These are phyloP conservation scores for Penicillium sp. DNA, from an alignment of 2,329 filamentous ascomycete species.

Conservation along the genomic window DNA sequence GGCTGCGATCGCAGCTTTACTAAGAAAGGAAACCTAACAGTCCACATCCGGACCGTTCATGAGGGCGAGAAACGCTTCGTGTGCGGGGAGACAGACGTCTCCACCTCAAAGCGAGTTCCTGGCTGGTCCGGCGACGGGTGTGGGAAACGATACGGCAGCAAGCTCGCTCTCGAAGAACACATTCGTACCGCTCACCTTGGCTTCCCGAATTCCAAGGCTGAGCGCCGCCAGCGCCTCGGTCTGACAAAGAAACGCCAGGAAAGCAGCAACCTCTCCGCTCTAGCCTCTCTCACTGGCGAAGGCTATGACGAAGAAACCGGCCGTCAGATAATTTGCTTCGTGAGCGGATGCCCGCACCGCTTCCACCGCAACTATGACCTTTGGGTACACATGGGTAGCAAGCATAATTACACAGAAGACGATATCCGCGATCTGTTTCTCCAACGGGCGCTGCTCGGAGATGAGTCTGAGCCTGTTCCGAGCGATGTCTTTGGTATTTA, in stretches of 20 bases:
- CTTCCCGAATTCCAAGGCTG: constrained; percentile 51
- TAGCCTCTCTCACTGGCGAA: constrained; percentile 60
- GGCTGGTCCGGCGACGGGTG: constrained; percentile 74
- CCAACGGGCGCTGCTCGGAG: constrained; percentile 43
- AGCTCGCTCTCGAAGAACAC: constrained; percentile 80
- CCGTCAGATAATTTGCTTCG: constrained; percentile 57
- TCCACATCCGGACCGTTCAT: constrained; percentile 78
- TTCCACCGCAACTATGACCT: constrained; percentile 65
- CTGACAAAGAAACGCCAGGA: constrained; percentile 22
- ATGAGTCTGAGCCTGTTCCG: constrained; percentile 28
- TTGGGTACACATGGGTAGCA: constrained; percentile 58
- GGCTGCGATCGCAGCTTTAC: constrained; percentile 80
- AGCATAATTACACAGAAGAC: constrained; percentile 45
- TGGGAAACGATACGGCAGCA: constrained; percentile 75
- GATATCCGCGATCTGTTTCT: constrained; percentile 48
- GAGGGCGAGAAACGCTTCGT: constrained; percentile 73
- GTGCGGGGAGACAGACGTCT: constrained; percentile 74
- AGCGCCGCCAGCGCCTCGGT: constrained; percentile 42
- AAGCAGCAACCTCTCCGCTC: constrained; percentile 35
- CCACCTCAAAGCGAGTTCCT: constrained; percentile 60
- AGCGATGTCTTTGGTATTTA: constrained; percentile 42
- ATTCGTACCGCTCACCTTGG: constrained; percentile 80
- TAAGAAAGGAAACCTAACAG: constrained; percentile 79
- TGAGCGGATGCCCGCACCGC: constrained; percentile 55
- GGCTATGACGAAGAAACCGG: constrained; percentile 58